phyloP scores from a whole-genome alignment of 2,329 filamentous ascomycete genomes.

The Lecanoromycetidae sp. region DNA sequence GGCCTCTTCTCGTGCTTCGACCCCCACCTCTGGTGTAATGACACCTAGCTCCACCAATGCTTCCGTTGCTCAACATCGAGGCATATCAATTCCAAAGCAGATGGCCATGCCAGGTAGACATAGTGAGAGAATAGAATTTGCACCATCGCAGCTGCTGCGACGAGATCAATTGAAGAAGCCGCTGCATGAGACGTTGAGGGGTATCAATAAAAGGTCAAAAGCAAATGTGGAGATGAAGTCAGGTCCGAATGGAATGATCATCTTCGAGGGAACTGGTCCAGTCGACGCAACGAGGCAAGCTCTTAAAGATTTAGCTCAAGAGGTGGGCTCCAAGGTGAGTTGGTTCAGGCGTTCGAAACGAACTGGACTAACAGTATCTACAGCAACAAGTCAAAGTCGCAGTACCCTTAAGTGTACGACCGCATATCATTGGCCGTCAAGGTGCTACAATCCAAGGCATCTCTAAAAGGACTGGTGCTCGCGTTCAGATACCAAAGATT shows the following conservation, averaged over 20 bases:
- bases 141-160: conserved; percentile 63
- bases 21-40: conserved; percentile 48
- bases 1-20: conserved; percentile 46
- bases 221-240: conserved; percentile 69
- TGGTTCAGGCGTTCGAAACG: conserved; percentile 3
- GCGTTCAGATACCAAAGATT: conserved; percentile 75
- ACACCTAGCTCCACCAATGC: conserved; percentile 38
- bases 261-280: conserved; percentile 76
- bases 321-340: conserved; percentile 70
- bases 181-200: conserved; percentile 70
- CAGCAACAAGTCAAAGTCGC: conserved; percentile 60
- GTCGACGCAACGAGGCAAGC: conserved; percentile 76
- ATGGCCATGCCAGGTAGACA: conserved; percentile 74
- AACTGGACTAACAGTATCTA: conserved; percentile 8
- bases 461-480: conserved; percentile 77
- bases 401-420: conserved; percentile 69
- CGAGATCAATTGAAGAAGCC: conserved; percentile 71
- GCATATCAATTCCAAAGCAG: conserved; percentile 35
- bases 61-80: conserved; percentile 23
- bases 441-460: conserved; percentile 83
- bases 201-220: conserved; percentile 85
- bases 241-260: conserved; percentile 58
- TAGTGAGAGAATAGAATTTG: conserved; percentile 62
- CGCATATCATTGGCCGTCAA: conserved; percentile 85
- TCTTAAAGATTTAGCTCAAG: conserved; percentile 75